Base-by-base conservation (phyloP, 139 green algal species). In the Pleodorina starrii region DNA sequence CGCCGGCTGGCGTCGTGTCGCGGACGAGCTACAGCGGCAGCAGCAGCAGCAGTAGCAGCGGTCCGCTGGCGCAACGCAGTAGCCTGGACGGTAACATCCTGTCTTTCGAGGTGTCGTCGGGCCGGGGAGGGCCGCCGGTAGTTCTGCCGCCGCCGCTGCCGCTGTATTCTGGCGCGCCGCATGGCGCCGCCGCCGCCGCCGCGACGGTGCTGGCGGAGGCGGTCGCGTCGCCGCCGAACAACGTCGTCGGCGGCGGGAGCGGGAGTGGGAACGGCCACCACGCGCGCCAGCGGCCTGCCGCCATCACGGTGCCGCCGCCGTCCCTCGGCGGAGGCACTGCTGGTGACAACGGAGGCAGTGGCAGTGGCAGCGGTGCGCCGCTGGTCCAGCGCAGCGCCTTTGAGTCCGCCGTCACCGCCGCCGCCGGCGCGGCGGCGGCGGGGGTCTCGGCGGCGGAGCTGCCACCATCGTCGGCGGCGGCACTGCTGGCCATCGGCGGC, bases 81-180 rank as follows among this genome's bases (percentile, higher is more conserved):
- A 87, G 87, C 76, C 44, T 90, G 48, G 87, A 90, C 32, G 72
- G 72, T 32, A 85, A 63, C 35, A 87, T 85, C 48, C 43, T 86
- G 0, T 78, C 59, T 10, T 75, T 90, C 44, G 57, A 79, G 40
- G 51, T 90, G 3, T 90, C 57, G 29, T 59, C 46, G 2, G 66
- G 32, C 0, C 50, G 68, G 0, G 72, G 38, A 1, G 46, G 43
- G 14, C 19, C 23, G 42, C 32, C 40, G 27, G 44, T 76, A 3
- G 35, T 46, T 7, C 11, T 46, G n/a, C 25, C 36, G 38, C 57
- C 57, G 19, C 68, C 32, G 6, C 68, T 40, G 68, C 29, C 68
- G 19, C 68, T n/a, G n/a, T n/a, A 76, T 10, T 46, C 35, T n/a
- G n/a, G n/a, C 35, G 68, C 38, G 68, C 32, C 68, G 63, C 63